A percentile compares a stretch with the other conserved stretches of the same genome.
Conservation (phyloP, 352 stramenopile species). For the Globisporangium acanthophoron region DNA sequence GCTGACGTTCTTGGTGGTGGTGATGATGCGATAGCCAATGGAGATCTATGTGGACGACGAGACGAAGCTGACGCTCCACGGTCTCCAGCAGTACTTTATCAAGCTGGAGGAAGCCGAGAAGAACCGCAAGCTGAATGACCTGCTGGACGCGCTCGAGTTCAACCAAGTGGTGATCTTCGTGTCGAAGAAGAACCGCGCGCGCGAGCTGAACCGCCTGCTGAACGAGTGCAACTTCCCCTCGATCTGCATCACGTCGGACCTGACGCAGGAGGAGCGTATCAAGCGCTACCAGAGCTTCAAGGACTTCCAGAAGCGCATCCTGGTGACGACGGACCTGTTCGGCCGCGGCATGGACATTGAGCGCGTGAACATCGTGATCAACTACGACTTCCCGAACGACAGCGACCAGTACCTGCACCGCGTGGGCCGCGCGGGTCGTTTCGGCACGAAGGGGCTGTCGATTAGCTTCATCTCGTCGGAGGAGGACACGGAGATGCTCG, state of each 20-base stretch:
- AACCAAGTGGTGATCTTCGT: slow-evolving; percentile 99
- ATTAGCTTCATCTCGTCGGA: slow-evolving; percentile 99
- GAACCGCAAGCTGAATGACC: slow-evolving; percentile 99
- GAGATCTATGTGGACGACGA: slow-evolving; percentile 99
- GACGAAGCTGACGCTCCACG: slow-evolving; percentile 99
- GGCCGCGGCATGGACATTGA: slow-evolving; percentile 99
- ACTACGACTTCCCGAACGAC: slow-evolving; percentile 99
- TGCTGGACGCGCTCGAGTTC: slow-evolving; percentile 99
- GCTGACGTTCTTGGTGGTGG: slow-evolving; percentile 1
- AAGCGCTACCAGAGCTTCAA: slow-evolving; percentile 99
- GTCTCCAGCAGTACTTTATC: slow-evolving; percentile 99
- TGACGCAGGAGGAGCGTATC: slow-evolving; percentile 98
- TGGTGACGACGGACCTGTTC: slow-evolving; percentile 99
- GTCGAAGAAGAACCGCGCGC: slow-evolving; percentile 95
- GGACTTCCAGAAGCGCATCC: slow-evolving; percentile 99
- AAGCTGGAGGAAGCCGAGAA: slow-evolving; percentile 99
- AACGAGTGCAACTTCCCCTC: slow-evolving; percentile 99
- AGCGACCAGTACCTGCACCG: slow-evolving; percentile 99
- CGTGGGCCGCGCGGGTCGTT: slow-evolving; percentile 97
- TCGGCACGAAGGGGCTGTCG: slow-evolving; percentile 99
- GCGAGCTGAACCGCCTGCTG: slow-evolving; percentile 97
- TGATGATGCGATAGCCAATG: slow-evolving; percentile 80
- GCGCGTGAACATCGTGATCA: slow-evolving; percentile 99
- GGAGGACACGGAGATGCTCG: slow-evolving; percentile 97
- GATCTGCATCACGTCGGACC: slow-evolving; percentile 98